phyloP scores from a whole-genome alignment of 306 rosid genomes.

The Trifolium dubium region DNA sequence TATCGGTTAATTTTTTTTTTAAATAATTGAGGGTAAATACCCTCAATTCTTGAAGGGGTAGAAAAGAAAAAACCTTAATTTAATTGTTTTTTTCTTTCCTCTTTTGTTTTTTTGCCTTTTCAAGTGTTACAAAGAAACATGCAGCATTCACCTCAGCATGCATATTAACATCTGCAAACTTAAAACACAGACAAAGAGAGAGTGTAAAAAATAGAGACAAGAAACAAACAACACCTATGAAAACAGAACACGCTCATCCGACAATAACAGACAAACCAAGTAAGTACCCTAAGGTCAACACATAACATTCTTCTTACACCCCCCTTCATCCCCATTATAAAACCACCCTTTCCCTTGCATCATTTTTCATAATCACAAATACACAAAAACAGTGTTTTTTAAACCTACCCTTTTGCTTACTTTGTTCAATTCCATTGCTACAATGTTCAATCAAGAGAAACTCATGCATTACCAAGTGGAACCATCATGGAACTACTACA shows the following conservation, averaged over 20 bases:
- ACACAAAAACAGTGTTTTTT: neutral
- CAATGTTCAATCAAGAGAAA: constrained; percentile 17
- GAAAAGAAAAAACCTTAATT: no score
- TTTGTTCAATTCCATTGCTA: neutral
- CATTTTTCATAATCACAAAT: neutral
- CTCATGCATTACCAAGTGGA: constrained; percentile 66
- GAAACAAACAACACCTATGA: no score
- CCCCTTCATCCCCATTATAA: neutral
- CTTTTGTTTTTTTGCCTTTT: no score
- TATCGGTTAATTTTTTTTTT: no score
- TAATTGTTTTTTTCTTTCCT: no score
- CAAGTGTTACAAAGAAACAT: no score
- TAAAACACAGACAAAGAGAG: no score
- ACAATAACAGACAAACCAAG: constrained; percentile 1
- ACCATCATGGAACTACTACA: constrained; percentile 54
- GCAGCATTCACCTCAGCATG: no score
- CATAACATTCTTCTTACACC: neutral
- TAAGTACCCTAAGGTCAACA: neutral
- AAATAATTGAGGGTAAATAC: no score
- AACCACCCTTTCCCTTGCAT: neutral
- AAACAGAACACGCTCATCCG: neutral
- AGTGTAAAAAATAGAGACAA: no score
- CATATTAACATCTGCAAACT: no score
- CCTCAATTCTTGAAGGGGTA: no score
- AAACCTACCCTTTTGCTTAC: neutral